Base-by-base conservation (phyloP, 106 monocot species). In the Dendrobium chrysotoxum region DNA sequence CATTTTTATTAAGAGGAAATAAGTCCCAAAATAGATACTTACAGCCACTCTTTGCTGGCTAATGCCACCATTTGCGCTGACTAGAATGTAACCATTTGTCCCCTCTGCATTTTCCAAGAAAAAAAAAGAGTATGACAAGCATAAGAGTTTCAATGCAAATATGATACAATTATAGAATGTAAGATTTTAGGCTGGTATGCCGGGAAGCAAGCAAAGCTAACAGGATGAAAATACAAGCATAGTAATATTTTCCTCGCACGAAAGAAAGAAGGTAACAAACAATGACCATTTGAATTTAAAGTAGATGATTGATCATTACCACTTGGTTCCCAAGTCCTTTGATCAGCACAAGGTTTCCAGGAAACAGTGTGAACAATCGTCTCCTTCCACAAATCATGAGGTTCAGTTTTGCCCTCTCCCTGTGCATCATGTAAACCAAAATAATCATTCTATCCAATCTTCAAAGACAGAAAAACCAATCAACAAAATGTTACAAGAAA, bases 41-140 rank as follows among this genome's bases (percentile, higher is more conserved):
- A 99, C 99, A 77, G 99, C 95, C 35, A 95, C 88, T 75, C 99
- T 84, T 75, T 99, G 99, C 80, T 99, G 99, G 75, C 87, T 99
- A 79, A 99, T 99, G 66, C 99, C 99, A 80, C 99, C 99, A 90
- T 95, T 99, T 81, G 95, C 99, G 86, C 92, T 99, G 77, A 99
- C 83, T 77, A 95, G 71, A 78, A 99, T 91, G 85, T 91, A 99
- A 75, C 99, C 95, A 82, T 95, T 93, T 54, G 68, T 82, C 81
- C 84, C 87, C 18, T 84, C 93, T 92, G 75, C 70, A 85, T 40
- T 76, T 76, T 28, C 21, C 70, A n/a, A 83, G 28, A 23, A 16
- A 78, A 82, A 21, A 82, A 25, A 77, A 77, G 15, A 16, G 40
- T 25, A 28, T n/a, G 20, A 64, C 53, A 45, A 35, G 26, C 77